A percentile compares a stretch with the other conserved stretches of the same genome.
Evolutionary conservation across 2,329 filamentous ascomycete genomes (phyloP).

Genomic region (Fusarium subglutinans): DNA sequence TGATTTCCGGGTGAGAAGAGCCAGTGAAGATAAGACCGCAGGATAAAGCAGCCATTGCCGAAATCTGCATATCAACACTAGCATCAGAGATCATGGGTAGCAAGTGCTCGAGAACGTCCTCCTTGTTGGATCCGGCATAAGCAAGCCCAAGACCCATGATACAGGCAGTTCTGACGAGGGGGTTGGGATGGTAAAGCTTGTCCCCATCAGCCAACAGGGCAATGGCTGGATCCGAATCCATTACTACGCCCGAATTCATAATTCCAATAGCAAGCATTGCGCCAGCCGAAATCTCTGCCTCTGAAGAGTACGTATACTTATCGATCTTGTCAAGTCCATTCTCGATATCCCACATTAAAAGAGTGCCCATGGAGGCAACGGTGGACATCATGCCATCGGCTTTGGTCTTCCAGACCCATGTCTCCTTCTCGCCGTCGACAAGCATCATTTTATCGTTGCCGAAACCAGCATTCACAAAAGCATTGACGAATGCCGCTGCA

Average conservation of each 20-base stretch:
- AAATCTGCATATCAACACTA: conserved; percentile 90
- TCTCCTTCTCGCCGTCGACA: conserved; percentile 84
- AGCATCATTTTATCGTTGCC: conserved; percentile 98
- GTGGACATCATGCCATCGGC: conserved; percentile 98
- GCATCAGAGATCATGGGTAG: conserved; percentile 89
- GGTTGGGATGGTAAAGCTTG: conserved; percentile 81
- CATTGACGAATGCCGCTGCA: conserved; percentile 95
- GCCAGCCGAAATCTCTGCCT: conserved; percentile 86
- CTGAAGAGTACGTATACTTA: conserved; percentile 86
- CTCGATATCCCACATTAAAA: conserved; percentile 94
- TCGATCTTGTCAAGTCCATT: conserved; percentile 93
- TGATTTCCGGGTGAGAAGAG: conserved; percentile 89
- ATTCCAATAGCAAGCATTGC: conserved; percentile 94
- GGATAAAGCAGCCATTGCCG: conserved; percentile 93
- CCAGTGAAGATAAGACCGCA: conserved; percentile 93
- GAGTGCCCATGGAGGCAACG: conserved; percentile 89
- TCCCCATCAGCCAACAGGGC: conserved; percentile 84
- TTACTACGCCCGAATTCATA: conserved; percentile 89
- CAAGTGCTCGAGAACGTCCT: conserved; percentile 84
- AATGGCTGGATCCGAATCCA: conserved; percentile 90
- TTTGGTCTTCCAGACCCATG: conserved; percentile 99
- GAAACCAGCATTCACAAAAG: conserved; percentile 95
- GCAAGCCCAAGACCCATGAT: conserved; percentile 97
- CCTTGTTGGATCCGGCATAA: conserved; percentile 93
- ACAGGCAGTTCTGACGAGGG: conserved; percentile 80